A percentile compares a stretch with the other conserved stretches of the same genome.
phyloP scores from a whole-genome alignment of 805 yeast species.

The Cyberlindnera xishuangbannaensis region DNA sequence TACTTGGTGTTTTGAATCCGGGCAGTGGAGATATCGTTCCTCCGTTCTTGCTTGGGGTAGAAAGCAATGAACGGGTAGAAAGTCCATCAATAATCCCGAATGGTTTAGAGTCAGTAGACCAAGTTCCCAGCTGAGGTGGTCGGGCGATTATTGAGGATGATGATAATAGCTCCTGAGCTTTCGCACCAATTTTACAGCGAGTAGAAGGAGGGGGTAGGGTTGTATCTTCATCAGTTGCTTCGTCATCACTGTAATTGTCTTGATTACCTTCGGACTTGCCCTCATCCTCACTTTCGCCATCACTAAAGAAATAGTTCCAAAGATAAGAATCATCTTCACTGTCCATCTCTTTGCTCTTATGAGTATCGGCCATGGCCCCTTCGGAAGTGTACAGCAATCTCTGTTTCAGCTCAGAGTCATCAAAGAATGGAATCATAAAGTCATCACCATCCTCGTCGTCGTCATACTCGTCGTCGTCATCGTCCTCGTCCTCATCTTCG shows the following conservation, averaged over 20 bases:
- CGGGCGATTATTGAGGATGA: slow-evolving; percentile 78
- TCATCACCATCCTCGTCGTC: slow-evolving; percentile 38
- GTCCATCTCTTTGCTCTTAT: slow-evolving; percentile 9
- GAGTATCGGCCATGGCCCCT: slow-evolving; percentile 8
- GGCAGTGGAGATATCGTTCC: no score
- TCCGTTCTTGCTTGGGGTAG: slow-evolving; percentile 24
- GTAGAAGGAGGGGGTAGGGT: slow-evolving; percentile 66
- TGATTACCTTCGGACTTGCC: no score
- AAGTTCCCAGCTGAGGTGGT: slow-evolving; percentile 90
- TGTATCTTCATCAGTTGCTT: slow-evolving; percentile 92
- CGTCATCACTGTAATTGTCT: slow-evolving; percentile 65
- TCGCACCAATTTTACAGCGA: slow-evolving; percentile 59
- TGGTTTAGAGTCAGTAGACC: slow-evolving; percentile 81
- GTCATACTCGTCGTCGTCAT: slow-evolving; percentile 39
- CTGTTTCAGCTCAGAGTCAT: slow-evolving; percentile 29
- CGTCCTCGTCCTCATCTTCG: slow-evolving; percentile 27
- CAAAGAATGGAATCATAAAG: slow-evolving; percentile 36
- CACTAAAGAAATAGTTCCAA: slow-evolving; percentile 67
- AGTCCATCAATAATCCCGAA: slow-evolving; percentile 94
- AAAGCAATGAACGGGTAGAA: slow-evolving; percentile 75
- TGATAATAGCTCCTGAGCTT: slow-evolving; percentile 89
- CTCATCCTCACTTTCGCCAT: slow-evolving; percentile 28
- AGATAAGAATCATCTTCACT: slow-evolving; percentile 59
- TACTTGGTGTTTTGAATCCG: slow-evolving; percentile 1
- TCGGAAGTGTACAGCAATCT: slow-evolving; percentile 13